A percentile compares a stretch with the other conserved stretches of the same genome.
These are phyloP conservation scores for Naganishia antarctica DNA, from an alignment of 768 basidiomycete genomes.

Conservation along the genomic window DNA sequence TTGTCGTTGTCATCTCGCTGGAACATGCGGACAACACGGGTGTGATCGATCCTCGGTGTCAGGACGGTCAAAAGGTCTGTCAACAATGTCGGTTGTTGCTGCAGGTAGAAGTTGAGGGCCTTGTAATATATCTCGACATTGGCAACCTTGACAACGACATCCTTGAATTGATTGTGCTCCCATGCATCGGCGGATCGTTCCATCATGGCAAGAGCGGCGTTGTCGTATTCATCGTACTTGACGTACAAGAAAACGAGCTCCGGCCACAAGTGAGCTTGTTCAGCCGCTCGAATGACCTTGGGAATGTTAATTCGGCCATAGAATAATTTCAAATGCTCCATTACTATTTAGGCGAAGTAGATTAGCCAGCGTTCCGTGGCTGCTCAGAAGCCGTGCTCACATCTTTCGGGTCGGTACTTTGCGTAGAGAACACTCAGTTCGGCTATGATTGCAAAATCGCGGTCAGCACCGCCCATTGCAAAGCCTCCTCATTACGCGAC, in stretches of 20 bases:
- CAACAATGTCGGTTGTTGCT: conserved; percentile 85
- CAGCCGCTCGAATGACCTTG: conserved; percentile 94
- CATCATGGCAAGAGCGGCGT: conserved; percentile 97
- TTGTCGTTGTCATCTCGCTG: conserved; percentile 74
- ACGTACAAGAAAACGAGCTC: conserved; percentile 97
- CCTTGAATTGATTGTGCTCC: conserved; percentile 99
- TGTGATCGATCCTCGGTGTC: conserved; percentile 89
- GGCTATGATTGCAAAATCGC: conserved; percentile 59
- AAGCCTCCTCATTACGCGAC: not conserved
- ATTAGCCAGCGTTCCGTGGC: conserved; percentile 3
- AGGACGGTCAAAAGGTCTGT: conserved; percentile 89
- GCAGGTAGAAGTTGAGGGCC: conserved; percentile 85
- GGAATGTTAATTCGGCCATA: conserved; percentile 88
- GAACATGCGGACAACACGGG: conserved; percentile 93
- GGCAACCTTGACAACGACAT: conserved; percentile 89
- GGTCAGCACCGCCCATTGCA: conserved; percentile 28
- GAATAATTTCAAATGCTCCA: conserved; percentile 98
- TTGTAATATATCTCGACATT: conserved; percentile 99
- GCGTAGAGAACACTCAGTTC: conserved; percentile 85
- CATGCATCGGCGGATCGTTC: conserved; percentile 96
- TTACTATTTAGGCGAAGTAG: conserved; percentile 57
- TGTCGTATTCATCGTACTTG: conserved; percentile 97
- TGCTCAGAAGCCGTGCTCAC: conserved; percentile 53
- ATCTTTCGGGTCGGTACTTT: conserved; percentile 89
- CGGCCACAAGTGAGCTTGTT: conserved; percentile 95